These are phyloP conservation scores for Cryptococcus floricola DNA, from an alignment of 1,284 basidiomycete genomes.

Conservation along the genomic window DNA sequence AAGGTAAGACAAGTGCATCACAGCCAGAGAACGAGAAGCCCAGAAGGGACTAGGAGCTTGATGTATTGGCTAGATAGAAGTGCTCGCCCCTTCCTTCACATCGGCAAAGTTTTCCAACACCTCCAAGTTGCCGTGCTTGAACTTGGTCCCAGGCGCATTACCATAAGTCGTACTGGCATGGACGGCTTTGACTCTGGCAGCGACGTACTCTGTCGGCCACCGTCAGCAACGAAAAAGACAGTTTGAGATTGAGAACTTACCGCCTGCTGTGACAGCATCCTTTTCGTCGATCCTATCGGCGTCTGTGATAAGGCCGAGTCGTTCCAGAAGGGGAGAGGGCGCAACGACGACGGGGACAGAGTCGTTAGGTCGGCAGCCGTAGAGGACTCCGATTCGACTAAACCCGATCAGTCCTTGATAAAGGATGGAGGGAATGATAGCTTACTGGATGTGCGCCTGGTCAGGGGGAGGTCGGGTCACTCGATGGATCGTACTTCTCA, in stretches of 20 bases:
- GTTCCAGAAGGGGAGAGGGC: slow-evolving; percentile 21
- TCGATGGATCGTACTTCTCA: slow-evolving; percentile 32
- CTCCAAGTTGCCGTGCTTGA: slow-evolving; percentile 24
- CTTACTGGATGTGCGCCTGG: slow-evolving; percentile 26
- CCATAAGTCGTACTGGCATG: slow-evolving; percentile 21
- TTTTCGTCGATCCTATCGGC: slow-evolving; percentile 11
- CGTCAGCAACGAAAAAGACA: neutral
- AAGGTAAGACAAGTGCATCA: too few species aligned
- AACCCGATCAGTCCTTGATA: neutral
- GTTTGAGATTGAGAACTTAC: neutral
- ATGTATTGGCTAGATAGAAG: slow-evolving; percentile 2
- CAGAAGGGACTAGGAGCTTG: neutral
- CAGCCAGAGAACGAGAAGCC: neutral
- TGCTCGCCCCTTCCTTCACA: slow-evolving; percentile 1
- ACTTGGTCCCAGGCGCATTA: slow-evolving; percentile 21
- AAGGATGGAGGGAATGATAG: neutral
- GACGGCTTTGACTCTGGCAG: slow-evolving; percentile 25
- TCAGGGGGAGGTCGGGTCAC: slow-evolving; percentile 31
- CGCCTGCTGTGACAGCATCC: slow-evolving; percentile 16
- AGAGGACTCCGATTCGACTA: slow-evolving; percentile 30
- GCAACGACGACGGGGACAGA: slow-evolving; percentile 27
- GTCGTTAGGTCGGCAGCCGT: slow-evolving; percentile 34
- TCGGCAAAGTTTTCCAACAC: slow-evolving; percentile 24
- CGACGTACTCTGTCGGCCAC: slow-evolving; percentile 17
- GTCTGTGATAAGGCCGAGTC: slow-evolving; percentile 19